Evolutionary conservation across 257 asterid genomes (phyloP), one percentile per base, ranked within the genome.

Genomic region (Salvia hispanica): DNA sequence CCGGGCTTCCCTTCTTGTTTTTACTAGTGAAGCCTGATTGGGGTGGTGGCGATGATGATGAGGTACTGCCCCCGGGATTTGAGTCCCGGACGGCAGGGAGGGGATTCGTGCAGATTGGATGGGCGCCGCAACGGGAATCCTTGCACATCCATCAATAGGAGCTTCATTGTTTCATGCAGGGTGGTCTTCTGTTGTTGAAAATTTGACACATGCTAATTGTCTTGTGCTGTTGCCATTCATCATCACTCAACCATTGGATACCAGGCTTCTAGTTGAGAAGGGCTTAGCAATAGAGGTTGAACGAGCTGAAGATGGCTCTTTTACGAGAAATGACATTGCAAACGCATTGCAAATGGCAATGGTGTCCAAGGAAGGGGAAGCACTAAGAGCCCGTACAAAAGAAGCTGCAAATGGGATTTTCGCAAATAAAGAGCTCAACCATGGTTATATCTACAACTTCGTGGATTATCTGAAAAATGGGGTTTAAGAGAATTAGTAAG

Each of bases 61-160:
- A n/a, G 25, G 9, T 76, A 43, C 66, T 62, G 55, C 67, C 79
- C 0, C 25, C 39, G 0, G 45, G 72, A 4, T 80, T 80, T 5
- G n/a, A 5, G 47, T 0, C 12, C 34, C 46, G 70, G 10, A 21
- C 43, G 6, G 58, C 4, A 0, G 60, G 34, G 18, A 71, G 62
- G 14, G 87, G 87, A 10, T n/a, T 65, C 11, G 76, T 77, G 34
- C 80, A 77, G 10, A 6, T 79, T 0, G 87, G 84, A 1, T 82
- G 87, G 87, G 82, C 70, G 0, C 83, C 81, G 0, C 87, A 82
- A 60, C 64, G 70, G 82, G 84, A 36, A 72, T 82, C 21, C 64
- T 82, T 0, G 82, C 58, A 37, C 87, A 82, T 43, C 77, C 81
- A 63, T 60, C 84, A 0, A 21, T 79, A 36, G 77, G 81, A 12